phyloP scores from a whole-genome alignment of 768 basidiomycete species.

The Agaricus blazei region DNA sequence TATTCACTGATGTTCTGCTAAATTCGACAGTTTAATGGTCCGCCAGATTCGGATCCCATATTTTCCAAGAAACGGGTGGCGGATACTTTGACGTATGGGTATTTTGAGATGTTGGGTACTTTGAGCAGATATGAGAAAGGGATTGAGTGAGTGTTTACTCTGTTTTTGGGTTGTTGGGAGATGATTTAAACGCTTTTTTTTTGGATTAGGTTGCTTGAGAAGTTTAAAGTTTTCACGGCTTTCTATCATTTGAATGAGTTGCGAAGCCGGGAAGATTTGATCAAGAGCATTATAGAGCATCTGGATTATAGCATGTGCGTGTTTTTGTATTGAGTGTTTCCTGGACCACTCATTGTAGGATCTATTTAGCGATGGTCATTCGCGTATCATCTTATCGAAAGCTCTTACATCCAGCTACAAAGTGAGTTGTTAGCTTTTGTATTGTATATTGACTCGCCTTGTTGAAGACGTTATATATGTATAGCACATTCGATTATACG shows the following conservation, averaged over 20 bases:
- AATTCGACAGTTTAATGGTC: constrained; percentile 58
- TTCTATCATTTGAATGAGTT: constrained; percentile 95
- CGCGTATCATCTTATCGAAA: constrained; percentile 89
- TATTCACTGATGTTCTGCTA: background rate
- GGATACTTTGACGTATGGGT: constrained; percentile 83
- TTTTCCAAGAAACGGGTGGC: constrained; percentile 82
- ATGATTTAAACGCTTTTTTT: background rate
- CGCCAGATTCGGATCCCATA: constrained; percentile 69
- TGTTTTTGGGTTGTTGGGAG: background rate
- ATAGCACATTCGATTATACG: constrained; percentile 83
- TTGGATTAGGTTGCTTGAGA: constrained; percentile 75
- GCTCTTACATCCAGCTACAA: constrained; percentile 92
- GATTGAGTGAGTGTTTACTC: constrained; percentile 57
- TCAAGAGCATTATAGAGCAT: constrained; percentile 86
- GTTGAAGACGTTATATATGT: background rate
- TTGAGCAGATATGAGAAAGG: constrained; percentile 88
- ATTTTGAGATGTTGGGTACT: constrained; percentile 92
- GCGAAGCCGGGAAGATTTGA: constrained; percentile 85
- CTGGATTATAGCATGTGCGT: constrained; percentile 86
- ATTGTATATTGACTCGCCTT: background rate
- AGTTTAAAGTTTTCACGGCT: constrained; percentile 88
- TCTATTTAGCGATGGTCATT: constrained; percentile 77
- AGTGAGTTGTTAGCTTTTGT: constrained; percentile 30
- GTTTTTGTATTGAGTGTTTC: background rate
- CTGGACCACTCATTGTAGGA: constrained; percentile 10